These are phyloP conservation scores for Raddia distichophylla DNA, from an alignment of 176 grass and related monocot genomes.

Conservation along the genomic window DNA sequence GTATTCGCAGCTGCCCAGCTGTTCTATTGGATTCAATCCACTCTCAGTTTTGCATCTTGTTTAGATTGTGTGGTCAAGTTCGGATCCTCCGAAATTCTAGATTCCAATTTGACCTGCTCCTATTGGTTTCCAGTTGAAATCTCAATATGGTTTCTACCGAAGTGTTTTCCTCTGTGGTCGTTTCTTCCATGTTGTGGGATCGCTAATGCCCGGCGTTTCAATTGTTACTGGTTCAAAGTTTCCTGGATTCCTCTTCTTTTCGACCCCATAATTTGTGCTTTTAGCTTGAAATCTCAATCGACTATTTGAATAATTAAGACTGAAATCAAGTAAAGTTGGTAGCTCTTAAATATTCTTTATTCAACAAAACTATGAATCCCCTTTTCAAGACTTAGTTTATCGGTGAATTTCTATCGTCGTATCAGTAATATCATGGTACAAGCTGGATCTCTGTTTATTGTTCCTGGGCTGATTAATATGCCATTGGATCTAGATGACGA, in stretches of 20 bases:
- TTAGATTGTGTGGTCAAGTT: constrained; percentile 35
- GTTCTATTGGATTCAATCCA: constrained; percentile 27
- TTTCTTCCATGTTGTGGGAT: constrained; percentile 44
- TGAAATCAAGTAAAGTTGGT: constrained; percentile 44
- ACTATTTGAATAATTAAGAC: constrained; percentile 37
- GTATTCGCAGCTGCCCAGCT: constrained; percentile 30
- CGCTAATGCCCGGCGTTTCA: constrained; percentile 35
- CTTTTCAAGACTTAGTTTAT: no score
- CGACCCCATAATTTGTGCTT: constrained; percentile 22
- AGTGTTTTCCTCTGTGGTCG: neutral
- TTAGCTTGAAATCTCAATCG: constrained; percentile 35
- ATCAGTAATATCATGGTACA: no score
- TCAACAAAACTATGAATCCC: no score
- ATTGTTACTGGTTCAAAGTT: constrained; percentile 2
- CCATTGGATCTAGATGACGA: no score
- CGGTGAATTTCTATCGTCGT: no score
- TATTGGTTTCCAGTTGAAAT: constrained; percentile 41
- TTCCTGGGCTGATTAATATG: no score
- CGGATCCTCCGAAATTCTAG: constrained; percentile 32
- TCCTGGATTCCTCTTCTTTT: constrained; percentile 31
- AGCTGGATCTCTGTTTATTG: no score
- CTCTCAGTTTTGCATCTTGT: no score
- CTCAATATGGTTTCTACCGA: constrained; percentile 24
- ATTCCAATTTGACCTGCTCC: constrained; percentile 44
- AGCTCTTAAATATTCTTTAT: no score